These are phyloP conservation scores for Carallia brachiata DNA, from an alignment of 345 rosid species.

Conservation along the genomic window DNA sequence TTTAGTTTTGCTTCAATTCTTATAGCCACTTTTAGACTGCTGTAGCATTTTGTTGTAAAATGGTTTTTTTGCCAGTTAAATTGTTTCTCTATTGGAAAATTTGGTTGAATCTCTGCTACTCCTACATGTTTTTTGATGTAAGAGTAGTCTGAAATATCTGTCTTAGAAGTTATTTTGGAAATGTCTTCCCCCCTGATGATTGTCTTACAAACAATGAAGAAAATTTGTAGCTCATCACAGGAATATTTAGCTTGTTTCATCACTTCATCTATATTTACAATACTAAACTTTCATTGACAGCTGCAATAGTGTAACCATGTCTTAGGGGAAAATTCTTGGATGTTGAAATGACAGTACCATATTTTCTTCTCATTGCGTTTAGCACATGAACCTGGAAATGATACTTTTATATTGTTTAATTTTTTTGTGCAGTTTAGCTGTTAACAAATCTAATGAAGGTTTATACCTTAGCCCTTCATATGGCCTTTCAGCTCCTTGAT, in stretches of 20 bases:
- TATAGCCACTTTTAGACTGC: slow-evolving; percentile 2
- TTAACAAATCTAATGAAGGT: neutral
- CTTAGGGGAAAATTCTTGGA: too few species aligned
- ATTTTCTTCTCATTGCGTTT: too few species aligned
- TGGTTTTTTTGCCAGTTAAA: slow-evolving; percentile 1
- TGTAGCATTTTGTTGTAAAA: neutral
- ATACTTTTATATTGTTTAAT: too few species aligned
- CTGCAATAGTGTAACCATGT: too few species aligned
- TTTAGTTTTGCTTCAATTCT: slow-evolving; percentile 14
- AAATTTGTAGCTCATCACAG: too few species aligned
- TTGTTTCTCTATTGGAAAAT: neutral
- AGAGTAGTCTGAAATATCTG: neutral
- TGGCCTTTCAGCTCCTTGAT: neutral
- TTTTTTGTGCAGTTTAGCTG: too few species aligned
- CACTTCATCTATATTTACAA: neutral
- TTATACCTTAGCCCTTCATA: neutral
- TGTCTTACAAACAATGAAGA: too few species aligned
- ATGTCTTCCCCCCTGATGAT: neutral
- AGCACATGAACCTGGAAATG: too few species aligned
- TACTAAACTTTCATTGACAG: too few species aligned
- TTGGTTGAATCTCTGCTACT: slow-evolving; percentile 4
- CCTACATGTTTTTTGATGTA: neutral
- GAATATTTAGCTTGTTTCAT: neutral
- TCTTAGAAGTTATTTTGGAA: neutral
- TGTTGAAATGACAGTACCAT: too few species aligned